phyloP scores from a whole-genome alignment of 768 basidiomycete genomes.

The Udeniomyces megalosporus region DNA sequence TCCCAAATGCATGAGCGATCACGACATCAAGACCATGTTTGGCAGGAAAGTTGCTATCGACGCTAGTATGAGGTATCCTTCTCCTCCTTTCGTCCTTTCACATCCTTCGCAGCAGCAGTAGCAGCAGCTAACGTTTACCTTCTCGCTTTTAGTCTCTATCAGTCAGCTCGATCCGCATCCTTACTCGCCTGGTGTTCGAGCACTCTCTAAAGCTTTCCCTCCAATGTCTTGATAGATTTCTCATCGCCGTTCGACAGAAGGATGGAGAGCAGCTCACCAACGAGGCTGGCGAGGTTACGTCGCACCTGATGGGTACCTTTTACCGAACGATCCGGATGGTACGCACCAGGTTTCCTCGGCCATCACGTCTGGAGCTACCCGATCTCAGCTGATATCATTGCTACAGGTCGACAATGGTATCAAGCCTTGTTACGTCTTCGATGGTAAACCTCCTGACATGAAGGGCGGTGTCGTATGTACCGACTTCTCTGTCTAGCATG shows the following conservation, averaged over 20 bases:
- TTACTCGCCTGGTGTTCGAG: background rate
- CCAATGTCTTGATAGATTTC: conserved; percentile 47
- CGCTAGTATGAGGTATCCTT: conserved; percentile 37
- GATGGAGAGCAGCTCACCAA: conserved; percentile 95
- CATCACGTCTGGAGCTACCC: no score
- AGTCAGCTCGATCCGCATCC: conserved; percentile 11
- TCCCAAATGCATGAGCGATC: conserved; percentile 51
- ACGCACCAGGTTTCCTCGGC: no score
- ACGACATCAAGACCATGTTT: conserved; percentile 87
- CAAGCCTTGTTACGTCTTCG: conserved; percentile 95
- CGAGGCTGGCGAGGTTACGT: conserved; percentile 94
- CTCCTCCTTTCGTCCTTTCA: background rate
- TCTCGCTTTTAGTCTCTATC: conserved; percentile 40
- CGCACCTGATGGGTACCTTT: conserved; percentile 97
- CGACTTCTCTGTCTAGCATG: background rate
- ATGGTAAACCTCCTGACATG: conserved; percentile 93
- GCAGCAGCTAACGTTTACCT: background rate
- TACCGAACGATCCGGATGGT: conserved; percentile 84
- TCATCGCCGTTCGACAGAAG: conserved; percentile 89
- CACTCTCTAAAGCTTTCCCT: no score
- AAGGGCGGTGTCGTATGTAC: conserved; percentile 84
- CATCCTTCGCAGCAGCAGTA: conserved; percentile 36
- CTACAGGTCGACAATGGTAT: conserved; percentile 76
- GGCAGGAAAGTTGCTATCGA: conserved; percentile 97
- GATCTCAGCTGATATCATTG: no score